phyloP scores from a whole-genome alignment of 352 stramenopile species.

The Phytophthora vignae region DNA sequence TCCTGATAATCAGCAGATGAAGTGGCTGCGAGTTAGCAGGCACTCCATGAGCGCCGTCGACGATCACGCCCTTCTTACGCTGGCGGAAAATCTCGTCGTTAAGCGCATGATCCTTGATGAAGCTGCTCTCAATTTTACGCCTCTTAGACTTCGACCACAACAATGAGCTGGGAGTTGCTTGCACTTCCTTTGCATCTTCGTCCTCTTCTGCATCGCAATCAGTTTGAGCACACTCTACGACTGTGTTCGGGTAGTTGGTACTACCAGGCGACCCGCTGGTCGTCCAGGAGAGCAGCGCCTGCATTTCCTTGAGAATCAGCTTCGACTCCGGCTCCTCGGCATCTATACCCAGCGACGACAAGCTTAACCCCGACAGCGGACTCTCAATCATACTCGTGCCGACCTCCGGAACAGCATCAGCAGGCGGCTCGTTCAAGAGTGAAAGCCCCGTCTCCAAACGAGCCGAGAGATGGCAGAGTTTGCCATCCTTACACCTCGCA shows the following conservation, averaged over 20 bases:
- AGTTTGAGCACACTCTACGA: background rate
- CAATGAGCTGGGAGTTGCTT: slow-evolving; percentile 45
- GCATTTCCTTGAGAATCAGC: slow-evolving; percentile 63
- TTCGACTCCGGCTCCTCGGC: slow-evolving; percentile 71
- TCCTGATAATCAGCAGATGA: slow-evolving; percentile 55
- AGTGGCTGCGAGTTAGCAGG: slow-evolving; percentile 26
- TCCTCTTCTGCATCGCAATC: slow-evolving; percentile 8
- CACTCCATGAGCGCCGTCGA: slow-evolving; percentile 2
- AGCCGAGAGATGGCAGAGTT: slow-evolving; percentile 4
- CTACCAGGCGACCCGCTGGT: slow-evolving; percentile 9
- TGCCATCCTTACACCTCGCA: slow-evolving; percentile 11
- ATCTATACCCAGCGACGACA: slow-evolving; percentile 47
- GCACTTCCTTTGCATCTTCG: slow-evolving; percentile 6
- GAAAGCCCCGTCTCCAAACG: slow-evolving; percentile 31
- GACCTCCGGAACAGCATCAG: slow-evolving; percentile 26
- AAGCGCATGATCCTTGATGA: slow-evolving; percentile 67
- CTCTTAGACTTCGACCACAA: slow-evolving; percentile 70
- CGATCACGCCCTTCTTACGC: slow-evolving; percentile 30
- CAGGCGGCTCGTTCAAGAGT: slow-evolving; percentile 62
- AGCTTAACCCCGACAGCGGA: slow-evolving; percentile 55
- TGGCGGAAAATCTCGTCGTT: slow-evolving; percentile 52
- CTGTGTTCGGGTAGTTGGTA: slow-evolving; percentile 41
- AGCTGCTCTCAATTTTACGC: slow-evolving; percentile 35
- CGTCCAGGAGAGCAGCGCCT: slow-evolving; percentile 66
- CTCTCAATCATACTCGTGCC: slow-evolving; percentile 54